Conservation (phyloP, 2,329 filamentous ascomycete species). For the Clonostachys rhizophaga region DNA sequence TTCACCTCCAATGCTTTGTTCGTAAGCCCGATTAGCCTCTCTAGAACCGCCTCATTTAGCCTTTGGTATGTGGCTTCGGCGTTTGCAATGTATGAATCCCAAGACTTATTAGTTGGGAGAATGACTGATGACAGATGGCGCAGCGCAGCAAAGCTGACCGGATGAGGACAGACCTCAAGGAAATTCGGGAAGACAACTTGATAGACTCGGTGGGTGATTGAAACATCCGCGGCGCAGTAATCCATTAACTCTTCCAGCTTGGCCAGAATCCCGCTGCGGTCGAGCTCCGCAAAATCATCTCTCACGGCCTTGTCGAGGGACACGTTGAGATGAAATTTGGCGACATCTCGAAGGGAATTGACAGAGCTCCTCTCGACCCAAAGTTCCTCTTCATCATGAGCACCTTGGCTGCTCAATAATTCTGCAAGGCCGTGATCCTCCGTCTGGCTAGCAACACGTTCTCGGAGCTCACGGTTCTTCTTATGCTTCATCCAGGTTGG, state of each 20-base stretch:
- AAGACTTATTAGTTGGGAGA: conserved; percentile 80
- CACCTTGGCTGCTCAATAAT: conserved; percentile 61
- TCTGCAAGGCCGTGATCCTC: conserved; percentile 66
- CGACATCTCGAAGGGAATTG: conserved; percentile 92
- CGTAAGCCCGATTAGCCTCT: conserved; percentile 68
- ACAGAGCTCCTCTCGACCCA: conserved; percentile 95
- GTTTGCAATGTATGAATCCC: conserved; percentile 79
- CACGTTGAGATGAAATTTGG: conserved; percentile 90
- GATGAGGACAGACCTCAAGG: conserved; percentile 85
- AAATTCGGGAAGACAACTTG: conserved; percentile 90
- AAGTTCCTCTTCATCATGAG: conserved; percentile 88
- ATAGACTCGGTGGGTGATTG: conserved; percentile 90
- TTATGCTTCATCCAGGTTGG: conserved; percentile 97
- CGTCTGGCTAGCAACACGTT: conserved; percentile 70
- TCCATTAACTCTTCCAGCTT: conserved; percentile 81
- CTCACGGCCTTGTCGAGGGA: conserved; percentile 86
- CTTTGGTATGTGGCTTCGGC: conserved; percentile 81
- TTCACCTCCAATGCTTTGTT: conserved; percentile 75
- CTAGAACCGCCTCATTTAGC: conserved; percentile 71
- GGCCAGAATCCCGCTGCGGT: conserved; percentile 62
- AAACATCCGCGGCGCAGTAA: conserved; percentile 93
- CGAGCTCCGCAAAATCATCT: conserved; percentile 80
- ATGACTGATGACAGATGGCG: conserved; percentile 93
- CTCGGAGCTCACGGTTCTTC: conserved; percentile 80
- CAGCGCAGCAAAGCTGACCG: conserved; percentile 92